Percentiles rank a stretch among this genome's conserved stretches.
Evolutionary conservation across 2,329 filamentous ascomycete genomes (phyloP).

Genomic region (Fusarium oxysporum): DNA sequence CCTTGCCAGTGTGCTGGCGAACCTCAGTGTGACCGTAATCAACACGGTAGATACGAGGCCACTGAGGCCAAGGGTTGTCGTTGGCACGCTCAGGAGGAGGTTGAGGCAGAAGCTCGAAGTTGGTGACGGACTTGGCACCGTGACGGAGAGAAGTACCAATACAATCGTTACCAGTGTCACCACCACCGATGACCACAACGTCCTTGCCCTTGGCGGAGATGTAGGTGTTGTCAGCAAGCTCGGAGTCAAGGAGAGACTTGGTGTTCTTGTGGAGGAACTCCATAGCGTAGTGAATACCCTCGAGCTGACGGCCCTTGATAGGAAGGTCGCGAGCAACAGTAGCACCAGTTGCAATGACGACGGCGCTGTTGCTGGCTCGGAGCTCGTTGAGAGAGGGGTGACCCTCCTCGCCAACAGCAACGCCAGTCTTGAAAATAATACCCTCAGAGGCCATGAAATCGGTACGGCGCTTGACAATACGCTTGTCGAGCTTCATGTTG

Average conservation of each 20-base stretch:
- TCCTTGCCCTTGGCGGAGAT: constrained; percentile 96
- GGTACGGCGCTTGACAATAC: constrained; percentile 92
- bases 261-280: constrained; percentile 98
- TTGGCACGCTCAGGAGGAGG: constrained; percentile 89
- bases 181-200: constrained; percentile 95
- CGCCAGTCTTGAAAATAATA: constrained; percentile 81
- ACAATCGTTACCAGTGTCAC: constrained; percentile 97
- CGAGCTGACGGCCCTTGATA: constrained; percentile 87
- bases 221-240: constrained; percentile 84
- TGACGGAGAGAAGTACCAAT: constrained; percentile 97
- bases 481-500: constrained; percentile 99
- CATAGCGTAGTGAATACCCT: constrained; percentile 97
- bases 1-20: constrained; percentile 94
- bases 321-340: constrained; percentile 94
- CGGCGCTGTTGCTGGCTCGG: constrained; percentile 80
- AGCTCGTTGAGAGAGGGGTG: constrained; percentile 73
- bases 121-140: constrained; percentile 93
- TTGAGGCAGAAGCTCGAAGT: constrained; percentile 95
- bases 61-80: constrained; percentile 98
- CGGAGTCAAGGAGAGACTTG: constrained; percentile 94
- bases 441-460: constrained; percentile 95
- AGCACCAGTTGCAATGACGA: constrained; percentile 91
- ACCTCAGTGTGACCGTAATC: constrained; percentile 98
- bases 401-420: constrained; percentile 80
- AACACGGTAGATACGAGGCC: constrained; percentile 97